Conservation (phyloP, 495 filamentous ascomycete species). For the Xylaria longipes region DNA sequence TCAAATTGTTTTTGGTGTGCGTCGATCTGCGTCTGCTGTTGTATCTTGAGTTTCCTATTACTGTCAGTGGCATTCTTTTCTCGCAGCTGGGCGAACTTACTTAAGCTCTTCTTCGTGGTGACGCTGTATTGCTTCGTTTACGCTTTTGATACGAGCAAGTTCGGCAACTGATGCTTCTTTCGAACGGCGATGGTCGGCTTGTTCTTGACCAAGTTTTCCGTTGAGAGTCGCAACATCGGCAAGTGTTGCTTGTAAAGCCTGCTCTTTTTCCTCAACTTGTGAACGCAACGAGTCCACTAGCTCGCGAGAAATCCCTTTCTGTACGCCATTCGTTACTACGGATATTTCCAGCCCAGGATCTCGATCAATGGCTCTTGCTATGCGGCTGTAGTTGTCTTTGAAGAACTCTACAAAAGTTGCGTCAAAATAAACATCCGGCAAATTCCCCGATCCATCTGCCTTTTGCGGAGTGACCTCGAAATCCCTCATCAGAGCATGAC, state of each 20-base stretch:
- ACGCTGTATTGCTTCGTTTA: slow-evolving; percentile 73
- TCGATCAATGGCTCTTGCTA: slow-evolving; percentile 86
- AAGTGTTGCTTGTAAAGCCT: slow-evolving; percentile 71
- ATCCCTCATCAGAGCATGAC: slow-evolving; percentile 84
- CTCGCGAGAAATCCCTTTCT: slow-evolving; percentile 83
- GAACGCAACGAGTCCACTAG: slow-evolving; percentile 81
- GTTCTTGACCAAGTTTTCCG: slow-evolving; percentile 75
- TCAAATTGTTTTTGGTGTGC: slow-evolving; percentile 34
- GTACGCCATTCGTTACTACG: slow-evolving; percentile 75
- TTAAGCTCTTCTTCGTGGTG: slow-evolving; percentile 63
- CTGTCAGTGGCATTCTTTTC: slow-evolving; percentile 26
- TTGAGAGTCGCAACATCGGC: slow-evolving; percentile 69
- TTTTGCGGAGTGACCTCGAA: slow-evolving; percentile 86
- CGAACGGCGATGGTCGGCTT: slow-evolving; percentile 73
- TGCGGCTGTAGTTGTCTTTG: slow-evolving; percentile 90
- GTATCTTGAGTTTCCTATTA: slow-evolving; percentile 36
- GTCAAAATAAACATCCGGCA: slow-evolving; percentile 88
- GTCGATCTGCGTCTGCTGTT: slow-evolving; percentile 35
- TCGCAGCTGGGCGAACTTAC: slow-evolving; percentile 27
- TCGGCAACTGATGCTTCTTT: slow-evolving; percentile 73
- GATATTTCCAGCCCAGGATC: slow-evolving; percentile 87
- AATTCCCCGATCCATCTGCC: slow-evolving; percentile 57
- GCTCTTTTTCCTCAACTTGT: slow-evolving; percentile 75
- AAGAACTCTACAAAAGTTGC: slow-evolving; percentile 89
- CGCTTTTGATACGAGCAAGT: slow-evolving; percentile 65